Evolutionary conservation across 495 filamentous ascomycete genomes (phyloP), one percentile per base, ranked within the genome.

Genomic region (Lophiostoma macrostomum): DNA sequence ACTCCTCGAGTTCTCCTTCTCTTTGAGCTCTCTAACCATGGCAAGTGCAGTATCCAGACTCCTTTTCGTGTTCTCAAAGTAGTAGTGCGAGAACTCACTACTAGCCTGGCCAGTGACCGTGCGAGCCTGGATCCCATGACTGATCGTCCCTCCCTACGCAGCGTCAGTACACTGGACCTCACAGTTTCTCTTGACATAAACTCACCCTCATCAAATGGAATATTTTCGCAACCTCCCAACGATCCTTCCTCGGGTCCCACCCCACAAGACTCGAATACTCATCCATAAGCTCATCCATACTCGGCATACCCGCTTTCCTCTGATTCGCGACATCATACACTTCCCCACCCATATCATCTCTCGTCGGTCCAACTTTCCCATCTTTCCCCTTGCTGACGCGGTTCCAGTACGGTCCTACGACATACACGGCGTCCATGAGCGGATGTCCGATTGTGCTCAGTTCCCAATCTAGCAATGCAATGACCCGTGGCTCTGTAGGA

Each of bases 71-170:
- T 52, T 56, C 24, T 50, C 46, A 47, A 56, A 61, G 30, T 61
- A 61, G 22, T 51, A 22, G 31, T 61, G 58, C 5, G 44, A 50
- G 35, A 56, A 61, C 27, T 61, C 58, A 34, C 52, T 56, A 32
- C 58, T 61, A 20, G 58, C 58, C 37, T 61, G 58, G 16, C 58
- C 58, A 40, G 37, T 61, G n/a, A 61, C 48, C 12, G 58, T 56
- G 8, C 58, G 34, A 1, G 58, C 58, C 23, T 61, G 58, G 8
- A 61, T 61, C 6, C 58, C 58, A 44, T 61, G 58, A 32, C 52
- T 56, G 19, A 61, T 61, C 19, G 52, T 56, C 0, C 52, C 58
- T 11, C 58, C 56, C 54, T 58, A 13, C 19, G 5, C 5, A 32
- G 22, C 8, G 40, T 51, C 36, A 58, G 44, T 25, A 41, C 20